Percentiles rank a stretch among this genome's conserved stretches.
phyloP scores from a whole-genome alignment of 202 grass and related monocot genomes.

The Brachypodium distachyon region DNA sequence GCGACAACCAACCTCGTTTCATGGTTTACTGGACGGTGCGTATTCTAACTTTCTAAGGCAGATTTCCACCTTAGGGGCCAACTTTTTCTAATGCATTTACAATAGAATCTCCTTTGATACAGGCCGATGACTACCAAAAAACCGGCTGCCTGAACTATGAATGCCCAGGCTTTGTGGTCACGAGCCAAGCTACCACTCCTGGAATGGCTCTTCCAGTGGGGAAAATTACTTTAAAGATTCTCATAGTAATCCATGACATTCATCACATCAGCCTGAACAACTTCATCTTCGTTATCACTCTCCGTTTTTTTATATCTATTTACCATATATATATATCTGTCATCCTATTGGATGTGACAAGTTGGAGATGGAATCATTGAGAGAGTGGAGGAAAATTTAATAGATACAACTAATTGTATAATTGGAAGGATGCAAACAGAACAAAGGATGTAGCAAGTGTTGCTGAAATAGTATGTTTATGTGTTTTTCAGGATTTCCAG shows the following conservation, averaged over 20 bases:
- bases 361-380: no score
- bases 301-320: no score
- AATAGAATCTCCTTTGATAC: not conserved
- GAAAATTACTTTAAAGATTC: not conserved
- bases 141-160: not conserved
- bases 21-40: constrained; percentile 10
- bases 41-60: not conserved
- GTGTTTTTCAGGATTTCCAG: not conserved
- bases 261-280: not conserved
- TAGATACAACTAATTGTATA: no score
- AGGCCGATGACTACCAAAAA: not conserved
- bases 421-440: no score
- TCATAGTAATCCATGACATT: not conserved
- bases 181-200: not conserved
- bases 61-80: not conserved
- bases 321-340: no score
- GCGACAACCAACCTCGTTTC: not conserved
- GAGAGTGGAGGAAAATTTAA: no score
- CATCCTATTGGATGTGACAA: no score
- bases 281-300: no score
- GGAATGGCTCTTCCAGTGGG: not conserved
- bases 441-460: no score
- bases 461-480: not conserved
- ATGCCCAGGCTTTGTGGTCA: not conserved
- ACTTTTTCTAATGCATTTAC: not conserved